A percentile compares a stretch with the other conserved stretches of the same genome.
Evolutionary conservation across 805 yeast genomes (phyloP).

Genomic region (Deakozyma indianensis): DNA sequence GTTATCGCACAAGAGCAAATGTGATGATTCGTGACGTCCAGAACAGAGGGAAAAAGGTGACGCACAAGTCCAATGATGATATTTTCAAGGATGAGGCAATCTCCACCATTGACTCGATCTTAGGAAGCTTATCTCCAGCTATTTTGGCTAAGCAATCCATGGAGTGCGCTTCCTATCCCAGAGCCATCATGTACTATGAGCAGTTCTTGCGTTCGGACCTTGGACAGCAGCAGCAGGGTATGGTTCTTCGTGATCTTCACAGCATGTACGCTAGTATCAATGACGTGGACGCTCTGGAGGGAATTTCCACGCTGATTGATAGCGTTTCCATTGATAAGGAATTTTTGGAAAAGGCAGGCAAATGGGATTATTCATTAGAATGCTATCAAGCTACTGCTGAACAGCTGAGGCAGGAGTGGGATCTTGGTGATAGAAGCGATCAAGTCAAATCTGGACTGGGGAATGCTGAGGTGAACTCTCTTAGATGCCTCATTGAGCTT

Average conservation of each 20-base stretch:
- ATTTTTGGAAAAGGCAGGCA: constrained; percentile 65
- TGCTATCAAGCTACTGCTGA: constrained; percentile 59
- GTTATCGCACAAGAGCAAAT: constrained; percentile 12
- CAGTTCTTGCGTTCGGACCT: constrained; percentile 40
- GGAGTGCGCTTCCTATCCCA: constrained; percentile 72
- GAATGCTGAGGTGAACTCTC: constrained; percentile 35
- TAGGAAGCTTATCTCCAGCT: constrained; percentile 47
- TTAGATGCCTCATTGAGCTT: constrained; percentile 62
- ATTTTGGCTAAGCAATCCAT: constrained; percentile 65
- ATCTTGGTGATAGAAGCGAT: constrained; percentile 2
- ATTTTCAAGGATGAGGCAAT: constrained; percentile 20
- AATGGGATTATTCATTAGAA: constrained; percentile 78
- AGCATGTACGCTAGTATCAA: constrained; percentile 74
- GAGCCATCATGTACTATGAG: constrained; percentile 78
- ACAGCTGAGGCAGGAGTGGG: constrained; percentile 18
- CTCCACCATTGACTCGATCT: constrained; percentile 27
- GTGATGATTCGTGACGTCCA: constrained; percentile 5
- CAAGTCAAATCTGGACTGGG: constrained; percentile 14
- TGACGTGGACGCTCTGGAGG: constrained; percentile 83
- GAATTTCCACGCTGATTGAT: constrained; percentile 56
- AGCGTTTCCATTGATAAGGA: constrained; percentile 60
- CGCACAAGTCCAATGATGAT: constrained; percentile 18
- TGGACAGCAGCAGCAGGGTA: constrained; percentile 14
- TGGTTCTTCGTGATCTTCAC: constrained; percentile 31
- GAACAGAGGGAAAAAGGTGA: constrained; percentile 7